Evolutionary conservation across 1,284 basidiomycete genomes (phyloP).

Genomic region (Ceratorhiza oryzae-sativae): DNA sequence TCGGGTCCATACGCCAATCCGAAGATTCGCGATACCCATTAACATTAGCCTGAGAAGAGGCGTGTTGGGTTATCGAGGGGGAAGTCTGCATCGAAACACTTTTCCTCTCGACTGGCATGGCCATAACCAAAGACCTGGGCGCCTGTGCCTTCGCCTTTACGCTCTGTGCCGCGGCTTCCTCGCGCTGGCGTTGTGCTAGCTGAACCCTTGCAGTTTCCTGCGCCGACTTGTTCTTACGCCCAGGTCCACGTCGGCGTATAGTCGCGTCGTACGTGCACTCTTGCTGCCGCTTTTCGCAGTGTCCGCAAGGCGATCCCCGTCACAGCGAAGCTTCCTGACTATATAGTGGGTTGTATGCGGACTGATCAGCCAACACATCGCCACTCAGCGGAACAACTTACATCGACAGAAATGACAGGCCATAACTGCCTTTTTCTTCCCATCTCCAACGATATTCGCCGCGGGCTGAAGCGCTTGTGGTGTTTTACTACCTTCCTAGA

Average conservation of each 20-base stretch:
- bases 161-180: conserved; percentile 5
- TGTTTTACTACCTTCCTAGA: neutral
- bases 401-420: conserved; percentile 42
- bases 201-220: conserved; percentile 34
- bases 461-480: neutral
- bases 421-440: conserved; percentile 39
- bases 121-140: neutral
- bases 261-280: conserved; percentile 37
- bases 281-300: conserved; percentile 31
- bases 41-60: neutral
- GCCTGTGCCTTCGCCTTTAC: neutral
- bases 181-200: conserved; percentile 28
- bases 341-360: neutral
- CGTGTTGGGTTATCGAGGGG: neutral
- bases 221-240: conserved; percentile 40
- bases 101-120: neutral
- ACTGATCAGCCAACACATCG: neutral
- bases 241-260: conserved; percentile 40
- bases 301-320: conserved; percentile 37
- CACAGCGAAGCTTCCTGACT: conserved; percentile 41
- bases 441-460: neutral
- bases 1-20: neutral
- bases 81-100: conserved; percentile 28
- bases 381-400: conserved; percentile 25
- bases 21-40: neutral